A percentile compares a stretch with the other conserved stretches of the same genome.
These are phyloP conservation scores for Mytilinidion resinicola DNA, from an alignment of 495 filamentous ascomycete genomes.

Conservation along the genomic window DNA sequence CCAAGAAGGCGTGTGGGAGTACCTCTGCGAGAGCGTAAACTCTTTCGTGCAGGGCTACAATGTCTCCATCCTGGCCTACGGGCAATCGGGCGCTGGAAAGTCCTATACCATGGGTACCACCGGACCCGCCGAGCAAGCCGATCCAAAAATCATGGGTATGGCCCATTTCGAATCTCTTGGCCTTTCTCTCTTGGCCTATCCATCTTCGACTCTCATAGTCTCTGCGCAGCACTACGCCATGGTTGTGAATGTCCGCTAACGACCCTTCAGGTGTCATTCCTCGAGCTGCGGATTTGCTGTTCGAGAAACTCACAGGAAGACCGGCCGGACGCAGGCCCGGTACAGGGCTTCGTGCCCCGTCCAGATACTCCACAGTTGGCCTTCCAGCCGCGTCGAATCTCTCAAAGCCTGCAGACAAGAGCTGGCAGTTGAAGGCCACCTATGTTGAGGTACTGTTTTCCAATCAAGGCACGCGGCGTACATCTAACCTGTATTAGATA, in stretches of 20 bases:
- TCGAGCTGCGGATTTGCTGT: conserved; percentile 78
- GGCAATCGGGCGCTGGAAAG: conserved; percentile 99
- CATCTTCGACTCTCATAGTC: background rate
- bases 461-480: background rate
- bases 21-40: conserved; percentile 80
- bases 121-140: conserved; percentile 73
- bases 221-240: background rate
- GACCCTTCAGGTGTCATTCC: conserved; percentile 73
- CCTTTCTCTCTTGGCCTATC: conserved; percentile 7
- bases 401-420: conserved; percentile 59
- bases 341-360: conserved; percentile 74
- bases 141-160: conserved; percentile 73
- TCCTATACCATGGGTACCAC: conserved; percentile 99
- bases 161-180: no score
- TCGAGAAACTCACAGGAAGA: conserved; percentile 71
- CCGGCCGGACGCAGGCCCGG: conserved; percentile 56
- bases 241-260: background rate
- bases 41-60: conserved; percentile 97
- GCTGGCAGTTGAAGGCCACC: conserved; percentile 89
- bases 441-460: conserved; percentile 74
- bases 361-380: conserved; percentile 66
- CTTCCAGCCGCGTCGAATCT: conserved; percentile 45
- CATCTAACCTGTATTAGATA: conserved; percentile 48
- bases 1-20: conserved; percentile 93
- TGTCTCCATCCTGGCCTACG: conserved; percentile 95